Base-by-base conservation (phyloP, 2,329 filamentous ascomycete genomes). In the Lasiodiplodia hormozganensis region DNA sequence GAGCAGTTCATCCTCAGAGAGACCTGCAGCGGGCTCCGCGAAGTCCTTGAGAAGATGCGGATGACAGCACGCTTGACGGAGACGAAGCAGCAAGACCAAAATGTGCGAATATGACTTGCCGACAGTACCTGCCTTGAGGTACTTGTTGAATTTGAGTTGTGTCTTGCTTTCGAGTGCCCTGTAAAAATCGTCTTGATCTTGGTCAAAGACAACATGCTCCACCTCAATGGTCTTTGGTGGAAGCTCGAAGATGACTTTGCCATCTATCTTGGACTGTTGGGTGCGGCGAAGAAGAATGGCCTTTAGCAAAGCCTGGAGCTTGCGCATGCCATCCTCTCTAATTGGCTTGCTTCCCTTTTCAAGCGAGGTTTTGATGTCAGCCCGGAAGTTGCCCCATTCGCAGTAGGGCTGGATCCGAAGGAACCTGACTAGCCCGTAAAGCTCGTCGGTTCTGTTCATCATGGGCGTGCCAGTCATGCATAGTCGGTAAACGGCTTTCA, bases 401-500 rank as follows among this genome's bases (percentile, higher is more conserved):
- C 86, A 87, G 77, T 96, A 97, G 2, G 93, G 93, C 69, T 85
- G 85, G 75, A 96, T 94, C 2, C 85, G 84, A 18, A 97, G 83
- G 75, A 97, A 97, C 2, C 87, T 86, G 54, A 97, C 84, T 23
- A 97, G 81, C 0, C 93, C 92, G 74, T 88, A 94, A 3, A 97
- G 83, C 73, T 97, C 94, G 28, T 87, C 83, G 2, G 95, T 88
- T 14, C 86, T 88, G 73, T 97, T 97, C 91, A 96, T 96, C 91
- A 95, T 94, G 0, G 92, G 92, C 0, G 92, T 96, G 31, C 92
- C 92, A 3, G 90, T 93, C 77, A 95, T 86, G 75, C 90, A 93
- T 82, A 92, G 89, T 58, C 92, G 85, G 75, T 91, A 87, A 43
- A 81, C 83, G 16, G 90, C 83, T 69, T 86, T 80, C 18, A 96